Evolutionary conservation across 78 protist species (phyloP).

Genomic region (Pigoraptor vietnamica): DNA sequence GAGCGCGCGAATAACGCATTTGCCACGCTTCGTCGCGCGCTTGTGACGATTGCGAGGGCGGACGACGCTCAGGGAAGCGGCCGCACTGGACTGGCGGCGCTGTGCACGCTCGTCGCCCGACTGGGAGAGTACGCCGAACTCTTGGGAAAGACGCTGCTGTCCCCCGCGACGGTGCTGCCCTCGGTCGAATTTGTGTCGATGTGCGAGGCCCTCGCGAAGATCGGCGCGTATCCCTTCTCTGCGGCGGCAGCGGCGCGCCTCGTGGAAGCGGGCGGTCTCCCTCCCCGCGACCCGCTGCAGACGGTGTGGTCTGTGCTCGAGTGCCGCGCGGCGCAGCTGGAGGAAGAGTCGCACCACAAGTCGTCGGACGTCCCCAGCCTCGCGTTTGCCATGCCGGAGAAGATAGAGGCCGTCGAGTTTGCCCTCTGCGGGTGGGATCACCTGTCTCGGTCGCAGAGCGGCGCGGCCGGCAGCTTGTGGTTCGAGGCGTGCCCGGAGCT

Average conservation of each 20-base stretch:
- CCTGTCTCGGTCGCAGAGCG: background rate
- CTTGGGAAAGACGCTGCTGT: background rate
- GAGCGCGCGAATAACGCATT: background rate
- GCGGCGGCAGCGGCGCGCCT: background rate
- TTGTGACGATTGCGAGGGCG: background rate
- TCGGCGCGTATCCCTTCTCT: background rate
- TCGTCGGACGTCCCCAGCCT: background rate
- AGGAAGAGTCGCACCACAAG: background rate
- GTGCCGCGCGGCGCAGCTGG: background rate
- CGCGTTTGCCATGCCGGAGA: background rate
- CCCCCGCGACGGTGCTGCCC: background rate
- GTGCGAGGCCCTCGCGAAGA: background rate
- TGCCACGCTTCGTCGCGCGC: background rate
- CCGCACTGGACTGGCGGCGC: background rate
- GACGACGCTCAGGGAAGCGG: no score
- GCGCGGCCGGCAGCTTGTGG: background rate
- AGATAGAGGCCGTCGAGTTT: background rate
- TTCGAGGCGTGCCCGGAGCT: background rate
- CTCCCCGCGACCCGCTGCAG: no score
- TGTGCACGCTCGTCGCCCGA: background rate
- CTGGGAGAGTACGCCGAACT: background rate
- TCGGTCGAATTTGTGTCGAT: background rate
- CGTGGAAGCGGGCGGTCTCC: background rate
- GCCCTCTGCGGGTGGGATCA: background rate
- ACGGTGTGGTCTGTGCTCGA: no score